Evolutionary conservation across 768 basidiomycete genomes (phyloP).

Genomic region (Mrakia gelida): DNA sequence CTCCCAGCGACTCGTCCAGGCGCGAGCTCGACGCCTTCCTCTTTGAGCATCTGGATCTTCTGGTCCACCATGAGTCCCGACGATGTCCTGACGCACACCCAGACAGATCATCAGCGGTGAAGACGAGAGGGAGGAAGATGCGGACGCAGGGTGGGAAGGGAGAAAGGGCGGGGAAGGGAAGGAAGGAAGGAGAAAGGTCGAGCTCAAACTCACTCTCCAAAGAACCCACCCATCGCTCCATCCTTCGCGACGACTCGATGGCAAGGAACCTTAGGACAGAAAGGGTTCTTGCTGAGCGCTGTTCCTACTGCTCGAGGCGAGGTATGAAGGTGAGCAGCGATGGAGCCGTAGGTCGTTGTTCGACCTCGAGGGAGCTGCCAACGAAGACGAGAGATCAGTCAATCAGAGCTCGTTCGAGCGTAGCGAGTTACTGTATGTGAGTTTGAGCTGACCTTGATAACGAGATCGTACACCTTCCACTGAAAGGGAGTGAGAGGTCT

Average conservation of each 20-base stretch:
- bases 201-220: conserved; percentile 51
- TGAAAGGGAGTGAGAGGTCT: conserved; percentile 7
- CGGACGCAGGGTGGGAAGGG: no score
- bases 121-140: no score
- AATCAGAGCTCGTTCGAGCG: not conserved
- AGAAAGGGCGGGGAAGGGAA: conserved; percentile 30
- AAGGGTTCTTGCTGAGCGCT: conserved; percentile 62
- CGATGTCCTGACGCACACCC: conserved; percentile 40
- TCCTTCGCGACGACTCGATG: conserved; percentile 65
- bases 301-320: conserved; percentile 50
- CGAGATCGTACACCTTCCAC: conserved; percentile 17
- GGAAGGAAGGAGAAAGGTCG: conserved; percentile 32
- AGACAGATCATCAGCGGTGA: not conserved
- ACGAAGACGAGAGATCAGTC: not conserved
- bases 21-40: conserved; percentile 56
- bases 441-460: not conserved
- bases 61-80: conserved; percentile 47
- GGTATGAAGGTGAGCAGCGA: not conserved
- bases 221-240: conserved; percentile 60
- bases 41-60: conserved; percentile 53
- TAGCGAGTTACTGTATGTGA: not conserved
- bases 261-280: conserved; percentile 63
- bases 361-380: not conserved
- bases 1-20: not conserved
- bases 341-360: not conserved